Evolutionary conservation across 2,329 filamentous ascomycete genomes (phyloP).

Genomic region (Fusarium sp.): DNA sequence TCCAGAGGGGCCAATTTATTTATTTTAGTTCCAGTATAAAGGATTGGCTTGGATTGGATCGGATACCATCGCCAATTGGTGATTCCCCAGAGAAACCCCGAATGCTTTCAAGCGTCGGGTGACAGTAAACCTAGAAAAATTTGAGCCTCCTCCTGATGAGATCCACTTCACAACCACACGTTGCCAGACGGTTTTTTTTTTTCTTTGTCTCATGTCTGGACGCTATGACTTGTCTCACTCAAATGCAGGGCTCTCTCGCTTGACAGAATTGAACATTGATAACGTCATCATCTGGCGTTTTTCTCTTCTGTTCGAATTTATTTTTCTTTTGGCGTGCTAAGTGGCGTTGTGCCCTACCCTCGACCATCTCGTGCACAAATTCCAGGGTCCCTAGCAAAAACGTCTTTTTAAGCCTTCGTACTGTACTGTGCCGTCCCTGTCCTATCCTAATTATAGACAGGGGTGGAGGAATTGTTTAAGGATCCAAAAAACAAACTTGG

Average conservation of each 20-base stretch:
- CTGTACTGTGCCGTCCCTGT: background rate
- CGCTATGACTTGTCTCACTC: constrained; percentile 36
- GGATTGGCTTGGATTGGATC: constrained; percentile 15
- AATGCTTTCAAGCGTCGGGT: constrained; percentile 2
- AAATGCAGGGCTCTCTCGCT: constrained; percentile 23
- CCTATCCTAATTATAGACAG: constrained; percentile 20
- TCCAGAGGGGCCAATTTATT: constrained; percentile 7
- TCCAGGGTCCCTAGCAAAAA: constrained; percentile 1
- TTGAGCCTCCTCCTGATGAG: constrained; percentile 33
- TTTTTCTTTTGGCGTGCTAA: constrained; percentile 16
- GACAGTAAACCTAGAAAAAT: constrained; percentile 15
- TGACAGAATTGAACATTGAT: constrained; percentile 1
- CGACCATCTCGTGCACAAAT: constrained; percentile 23
- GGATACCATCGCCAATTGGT: constrained; percentile 16
- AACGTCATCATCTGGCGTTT: constrained; percentile 13
- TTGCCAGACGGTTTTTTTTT: constrained; percentile 20
- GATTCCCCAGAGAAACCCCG: constrained; percentile 10
- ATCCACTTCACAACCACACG: constrained; percentile 27
- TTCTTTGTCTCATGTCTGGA: background rate
- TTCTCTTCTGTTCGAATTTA: constrained; percentile 12
- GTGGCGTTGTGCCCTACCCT: constrained; percentile 41
- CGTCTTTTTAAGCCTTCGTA: background rate
- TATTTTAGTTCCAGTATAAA: constrained; percentile 2
- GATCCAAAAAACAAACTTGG: constrained; percentile 27
- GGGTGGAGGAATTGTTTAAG: constrained; percentile 19